phyloP scores from a whole-genome alignment of 495 filamentous ascomycete genomes.

The Usnea hakonensis region DNA sequence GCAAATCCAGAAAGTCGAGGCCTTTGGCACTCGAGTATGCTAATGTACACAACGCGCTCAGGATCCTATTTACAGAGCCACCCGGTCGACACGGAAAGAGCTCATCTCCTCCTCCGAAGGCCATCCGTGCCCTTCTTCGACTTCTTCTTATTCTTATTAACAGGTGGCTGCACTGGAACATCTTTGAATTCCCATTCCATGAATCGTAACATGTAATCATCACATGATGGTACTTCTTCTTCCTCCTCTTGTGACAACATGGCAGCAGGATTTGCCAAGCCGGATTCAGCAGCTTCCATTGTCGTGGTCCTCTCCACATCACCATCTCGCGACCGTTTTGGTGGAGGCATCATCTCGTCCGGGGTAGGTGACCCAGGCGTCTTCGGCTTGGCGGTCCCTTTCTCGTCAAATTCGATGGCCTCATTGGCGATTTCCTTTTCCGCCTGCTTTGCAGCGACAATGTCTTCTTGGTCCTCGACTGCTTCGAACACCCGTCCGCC shows the following conservation, averaged over 20 bases:
- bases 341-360: conserved; percentile 23
- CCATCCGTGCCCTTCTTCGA: conserved; percentile 59
- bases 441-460: conserved; percentile 73
- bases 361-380: conserved; percentile 30
- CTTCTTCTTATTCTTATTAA: conserved; percentile 74
- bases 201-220: conserved; percentile 77
- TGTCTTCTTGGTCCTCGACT: conserved; percentile 90
- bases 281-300: conserved; percentile 36
- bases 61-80: background rate
- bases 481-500: conserved; percentile 63
- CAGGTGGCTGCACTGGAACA: conserved; percentile 69
- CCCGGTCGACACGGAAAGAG: background rate
- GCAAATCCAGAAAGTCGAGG: background rate
- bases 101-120: conserved; percentile 24
- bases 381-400: conserved; percentile 35
- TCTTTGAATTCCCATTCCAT: conserved; percentile 73
- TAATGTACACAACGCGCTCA: background rate
- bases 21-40: background rate
- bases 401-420: conserved; percentile 86
- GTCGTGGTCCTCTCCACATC: conserved; percentile 39
- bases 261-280: conserved; percentile 17
- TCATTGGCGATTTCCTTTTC: conserved; percentile 83
- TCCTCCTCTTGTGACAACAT: conserved; percentile 34
- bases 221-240: conserved; percentile 23
- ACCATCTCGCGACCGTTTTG: conserved; percentile 35